Conservation (phyloP, 2,329 filamentous ascomycete species). For the Cylindrodendrum hubeiense region DNA sequence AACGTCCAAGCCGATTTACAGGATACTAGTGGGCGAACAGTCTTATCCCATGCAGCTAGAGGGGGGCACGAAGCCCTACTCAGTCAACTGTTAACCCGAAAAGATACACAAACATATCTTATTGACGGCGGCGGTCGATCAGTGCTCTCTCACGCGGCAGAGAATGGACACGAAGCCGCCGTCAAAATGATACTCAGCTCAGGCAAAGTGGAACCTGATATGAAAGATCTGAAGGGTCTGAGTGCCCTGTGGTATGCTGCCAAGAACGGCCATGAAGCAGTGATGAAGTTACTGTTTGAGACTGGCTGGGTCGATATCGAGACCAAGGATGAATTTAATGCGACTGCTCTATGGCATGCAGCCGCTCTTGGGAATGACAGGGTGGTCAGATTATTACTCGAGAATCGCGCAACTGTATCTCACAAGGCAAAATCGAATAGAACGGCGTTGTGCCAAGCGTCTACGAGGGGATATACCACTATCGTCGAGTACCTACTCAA, state of each 20-base stretch:
- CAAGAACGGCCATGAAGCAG: neutral
- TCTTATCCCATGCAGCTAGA: conserved; percentile 5
- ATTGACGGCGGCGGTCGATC: neutral
- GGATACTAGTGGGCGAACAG: neutral
- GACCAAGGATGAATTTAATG: too few species aligned
- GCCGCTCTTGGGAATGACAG: too few species aligned
- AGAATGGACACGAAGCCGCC: too few species aligned
- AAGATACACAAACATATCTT: neutral
- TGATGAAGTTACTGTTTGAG: neutral
- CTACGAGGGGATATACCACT: too few species aligned
- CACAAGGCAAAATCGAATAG: too few species aligned
- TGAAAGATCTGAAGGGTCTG: neutral
- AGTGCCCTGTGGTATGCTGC: neutral
- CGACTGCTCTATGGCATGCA: too few species aligned
- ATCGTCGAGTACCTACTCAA: too few species aligned
- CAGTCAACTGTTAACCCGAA: neutral
- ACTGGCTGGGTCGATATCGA: too few species aligned
- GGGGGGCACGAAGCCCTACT: neutral
- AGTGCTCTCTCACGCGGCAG: conserved; percentile 10
- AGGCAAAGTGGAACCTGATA: neutral
- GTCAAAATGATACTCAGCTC: too few species aligned
- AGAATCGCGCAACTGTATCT: too few species aligned
- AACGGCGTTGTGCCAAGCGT: too few species aligned
- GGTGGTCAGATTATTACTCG: too few species aligned
- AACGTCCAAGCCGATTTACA: fast-evolving